These are phyloP conservation scores for Avena sativa DNA, from an alignment of 176 grass and related monocot species.

Conservation along the genomic window DNA sequence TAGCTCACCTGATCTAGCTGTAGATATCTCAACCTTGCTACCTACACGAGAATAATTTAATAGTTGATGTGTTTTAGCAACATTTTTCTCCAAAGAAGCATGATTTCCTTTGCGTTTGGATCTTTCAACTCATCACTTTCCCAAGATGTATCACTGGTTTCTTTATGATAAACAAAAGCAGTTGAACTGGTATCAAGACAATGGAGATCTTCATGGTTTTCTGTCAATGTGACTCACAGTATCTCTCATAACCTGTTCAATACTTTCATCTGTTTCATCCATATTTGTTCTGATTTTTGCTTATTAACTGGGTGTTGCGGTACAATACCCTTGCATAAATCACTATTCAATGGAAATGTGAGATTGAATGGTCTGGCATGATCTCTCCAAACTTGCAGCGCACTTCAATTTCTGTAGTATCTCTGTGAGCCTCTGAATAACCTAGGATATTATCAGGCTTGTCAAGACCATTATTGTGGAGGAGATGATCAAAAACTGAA, in stretches of 20 bases:
- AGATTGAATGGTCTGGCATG: background rate
- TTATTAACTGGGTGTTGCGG: background rate
- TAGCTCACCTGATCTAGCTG: slow-evolving; percentile 47
- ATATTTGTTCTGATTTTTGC: slow-evolving; percentile 3
- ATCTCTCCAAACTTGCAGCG: background rate
- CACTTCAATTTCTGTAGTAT: slow-evolving; percentile 25
- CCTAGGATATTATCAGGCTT: slow-evolving; percentile 2
- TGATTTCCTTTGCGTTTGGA: slow-evolving; percentile 8
- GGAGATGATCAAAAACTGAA: slow-evolving; percentile 19
- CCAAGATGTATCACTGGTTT: background rate
- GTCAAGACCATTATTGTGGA: background rate
- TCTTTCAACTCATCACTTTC: slow-evolving; percentile 20
- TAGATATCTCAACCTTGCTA: slow-evolving; percentile 38
- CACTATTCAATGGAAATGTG: background rate
- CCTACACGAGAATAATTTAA: slow-evolving; percentile 31
- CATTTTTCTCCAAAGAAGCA: slow-evolving; percentile 29
- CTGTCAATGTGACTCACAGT: background rate
- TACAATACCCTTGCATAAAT: slow-evolving; percentile 28
- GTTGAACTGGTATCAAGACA: background rate
- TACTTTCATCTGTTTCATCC: slow-evolving; percentile 2
- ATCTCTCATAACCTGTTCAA: slow-evolving; percentile 11
- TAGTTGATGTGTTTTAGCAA: slow-evolving; percentile 12
- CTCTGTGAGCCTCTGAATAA: slow-evolving; percentile 16
- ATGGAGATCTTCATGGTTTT: slow-evolving; percentile 5
- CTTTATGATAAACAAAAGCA: slow-evolving; percentile 5